Conservation (phyloP, 2,329 filamentous ascomycete genomes). For the Didymella keratinophila region DNA sequence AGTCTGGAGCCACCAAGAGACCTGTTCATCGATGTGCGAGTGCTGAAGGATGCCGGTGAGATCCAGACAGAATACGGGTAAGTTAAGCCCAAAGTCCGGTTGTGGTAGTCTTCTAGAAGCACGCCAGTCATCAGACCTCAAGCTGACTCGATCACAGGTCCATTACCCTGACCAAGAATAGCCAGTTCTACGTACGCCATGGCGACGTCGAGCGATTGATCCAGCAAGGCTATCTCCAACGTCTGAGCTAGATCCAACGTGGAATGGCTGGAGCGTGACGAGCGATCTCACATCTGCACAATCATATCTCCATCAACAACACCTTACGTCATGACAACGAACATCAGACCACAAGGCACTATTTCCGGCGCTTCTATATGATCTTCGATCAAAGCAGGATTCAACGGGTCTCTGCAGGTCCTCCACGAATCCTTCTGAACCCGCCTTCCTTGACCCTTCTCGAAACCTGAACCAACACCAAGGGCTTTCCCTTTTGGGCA, state of each 20-base stretch:
- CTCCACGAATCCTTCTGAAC: not conserved
- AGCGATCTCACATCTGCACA: not conserved
- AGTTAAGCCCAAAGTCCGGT: constrained; percentile 46
- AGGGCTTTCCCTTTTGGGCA: constrained; percentile 8
- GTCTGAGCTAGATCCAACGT: constrained; percentile 71
- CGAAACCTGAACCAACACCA: constrained; percentile 8
- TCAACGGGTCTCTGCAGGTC: constrained; percentile 2
- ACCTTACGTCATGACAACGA: not conserved
- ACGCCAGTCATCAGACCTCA: not conserved
- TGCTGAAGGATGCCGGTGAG: constrained; percentile 95
- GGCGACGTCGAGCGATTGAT: constrained; percentile 96
- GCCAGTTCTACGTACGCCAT: constrained; percentile 95
- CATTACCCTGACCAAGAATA: constrained; percentile 97
- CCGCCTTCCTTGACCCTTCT: not conserved
- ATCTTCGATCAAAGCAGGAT: not conserved
- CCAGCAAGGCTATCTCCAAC: constrained; percentile 92
- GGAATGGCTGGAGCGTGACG: not conserved
- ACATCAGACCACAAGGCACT: constrained; percentile 6
- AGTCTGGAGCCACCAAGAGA: constrained; percentile 93
- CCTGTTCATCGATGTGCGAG: constrained; percentile 94
- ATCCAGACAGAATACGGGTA: constrained; percentile 99
- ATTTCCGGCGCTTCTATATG: constrained; percentile 1
- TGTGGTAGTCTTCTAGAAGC: not conserved
- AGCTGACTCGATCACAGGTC: constrained; percentile 63
- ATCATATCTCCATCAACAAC: not conserved